phyloP scores from a whole-genome alignment of 495 filamentous ascomycete genomes.

The Terfezia boudieri region DNA sequence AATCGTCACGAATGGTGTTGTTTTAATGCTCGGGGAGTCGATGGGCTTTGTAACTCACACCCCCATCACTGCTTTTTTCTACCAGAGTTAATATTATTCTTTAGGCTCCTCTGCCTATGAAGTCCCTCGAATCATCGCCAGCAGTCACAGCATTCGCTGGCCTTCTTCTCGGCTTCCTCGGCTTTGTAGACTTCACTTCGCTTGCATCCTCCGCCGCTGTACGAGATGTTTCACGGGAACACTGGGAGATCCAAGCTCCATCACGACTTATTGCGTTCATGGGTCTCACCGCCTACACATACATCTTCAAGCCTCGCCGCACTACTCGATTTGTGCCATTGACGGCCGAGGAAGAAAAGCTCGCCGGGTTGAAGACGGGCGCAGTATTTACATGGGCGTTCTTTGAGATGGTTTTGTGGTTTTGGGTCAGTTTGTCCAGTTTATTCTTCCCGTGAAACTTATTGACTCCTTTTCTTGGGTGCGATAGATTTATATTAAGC shows the following conservation, averaged over 20 bases:
- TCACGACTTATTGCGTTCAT: slow-evolving; percentile 20
- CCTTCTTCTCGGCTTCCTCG: slow-evolving; percentile 9
- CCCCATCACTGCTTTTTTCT: slow-evolving; percentile 2
- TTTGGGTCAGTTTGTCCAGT: slow-evolving; percentile 9
- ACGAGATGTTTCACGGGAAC: slow-evolving; percentile 9
- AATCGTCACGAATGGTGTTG: not conserved
- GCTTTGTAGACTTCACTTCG: slow-evolving; percentile 6
- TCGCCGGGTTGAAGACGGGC: slow-evolving; percentile 11
- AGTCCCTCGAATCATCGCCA: slow-evolving; percentile 9
- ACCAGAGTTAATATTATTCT: slow-evolving; percentile 1
- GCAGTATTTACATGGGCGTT: slow-evolving; percentile 15
- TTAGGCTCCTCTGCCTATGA: slow-evolving; percentile 5
- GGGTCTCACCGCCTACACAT: slow-evolving; percentile 8
- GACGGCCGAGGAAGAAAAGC: not conserved
- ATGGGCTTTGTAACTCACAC: slow-evolving; percentile 13
- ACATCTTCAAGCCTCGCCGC: slow-evolving; percentile 11
- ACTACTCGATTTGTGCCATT: slow-evolving; percentile 1
- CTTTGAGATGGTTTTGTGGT: slow-evolving; percentile 13
- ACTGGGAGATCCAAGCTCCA: slow-evolving; percentile 15
- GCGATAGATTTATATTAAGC: slow-evolving; percentile 10
- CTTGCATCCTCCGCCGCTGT: slow-evolving; percentile 5
- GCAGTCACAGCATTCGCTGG: slow-evolving; percentile 13
- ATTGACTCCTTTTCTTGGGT: not conserved
- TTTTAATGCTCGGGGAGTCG: slow-evolving; percentile 14
- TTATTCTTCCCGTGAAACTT: not conserved